These are phyloP conservation scores for Dryas integrifolia DNA, from an alignment of 331 rosid genomes.

Conservation along the genomic window DNA sequence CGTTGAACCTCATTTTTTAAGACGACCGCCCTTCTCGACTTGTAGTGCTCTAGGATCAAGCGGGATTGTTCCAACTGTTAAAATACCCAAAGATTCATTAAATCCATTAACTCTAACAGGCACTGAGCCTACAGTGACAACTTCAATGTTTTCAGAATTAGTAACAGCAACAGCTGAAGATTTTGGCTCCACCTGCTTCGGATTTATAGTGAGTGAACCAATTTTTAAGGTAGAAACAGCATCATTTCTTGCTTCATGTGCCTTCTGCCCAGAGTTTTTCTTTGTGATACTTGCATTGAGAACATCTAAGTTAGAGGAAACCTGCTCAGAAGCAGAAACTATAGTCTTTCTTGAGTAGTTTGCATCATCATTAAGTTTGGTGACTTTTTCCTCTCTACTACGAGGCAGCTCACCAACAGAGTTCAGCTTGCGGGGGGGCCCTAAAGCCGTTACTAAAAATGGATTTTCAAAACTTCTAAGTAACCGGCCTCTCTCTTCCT, in stretches of 20 bases:
- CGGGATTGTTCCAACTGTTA: conserved; percentile 79
- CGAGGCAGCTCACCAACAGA: conserved; percentile 42
- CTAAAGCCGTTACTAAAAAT: conserved; percentile 40
- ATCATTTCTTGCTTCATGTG: conserved; percentile 34
- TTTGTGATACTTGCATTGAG: conserved; percentile 12
- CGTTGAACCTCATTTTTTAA: conserved; percentile 37
- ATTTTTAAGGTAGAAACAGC: conserved; percentile 49
- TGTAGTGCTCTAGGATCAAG: conserved; percentile 60
- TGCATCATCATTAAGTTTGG: conserved; percentile 31
- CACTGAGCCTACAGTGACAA: conserved; percentile 75
- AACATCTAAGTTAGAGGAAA: conserved; percentile 31
- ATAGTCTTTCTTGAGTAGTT: conserved; percentile 26
- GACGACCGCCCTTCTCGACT: conserved; percentile 39
- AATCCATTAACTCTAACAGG: conserved; percentile 69
- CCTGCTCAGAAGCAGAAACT: conserved; percentile 35
- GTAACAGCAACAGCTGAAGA: conserved; percentile 27
- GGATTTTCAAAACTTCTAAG: conserved; percentile 49
- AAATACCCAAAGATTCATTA: conserved; percentile 42
- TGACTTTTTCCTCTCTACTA: conserved; percentile 34
- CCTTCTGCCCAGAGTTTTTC: conserved; percentile 28
- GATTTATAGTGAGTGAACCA: conserved; percentile 59
- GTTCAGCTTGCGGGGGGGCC: conserved; percentile 60
- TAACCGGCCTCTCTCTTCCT: conserved; percentile 74
- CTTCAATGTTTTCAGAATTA: conserved; percentile 35
- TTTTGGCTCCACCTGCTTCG: conserved; percentile 42